phyloP scores from a whole-genome alignment of 2,329 filamentous ascomycete species.

The Epichloe amarillans region DNA sequence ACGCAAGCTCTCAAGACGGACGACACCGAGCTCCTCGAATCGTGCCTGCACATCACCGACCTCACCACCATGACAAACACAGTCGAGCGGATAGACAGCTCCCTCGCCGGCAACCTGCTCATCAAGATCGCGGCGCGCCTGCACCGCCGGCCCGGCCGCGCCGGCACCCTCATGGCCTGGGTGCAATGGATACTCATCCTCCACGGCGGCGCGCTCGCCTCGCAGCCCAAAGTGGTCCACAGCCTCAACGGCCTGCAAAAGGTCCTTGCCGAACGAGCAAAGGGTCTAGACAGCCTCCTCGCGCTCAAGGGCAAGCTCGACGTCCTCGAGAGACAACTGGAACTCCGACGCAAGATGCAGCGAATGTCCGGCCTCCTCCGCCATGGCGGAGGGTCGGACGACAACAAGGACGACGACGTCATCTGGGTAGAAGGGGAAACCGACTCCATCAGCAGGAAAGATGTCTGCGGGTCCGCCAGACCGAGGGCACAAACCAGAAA shows the following conservation, averaged over 20 bases:
- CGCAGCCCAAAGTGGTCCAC: conserved; percentile 69
- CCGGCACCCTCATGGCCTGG: conserved; percentile 85
- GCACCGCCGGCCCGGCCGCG: conserved; percentile 74
- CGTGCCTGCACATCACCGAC: conserved; percentile 74
- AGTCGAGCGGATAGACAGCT: conserved; percentile 78
- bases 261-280: conserved; percentile 76
- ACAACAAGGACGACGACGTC: conserved; percentile 53
- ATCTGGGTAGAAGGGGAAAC: conserved; percentile 82
- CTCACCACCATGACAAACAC: conserved; percentile 69
- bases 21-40: conserved; percentile 79
- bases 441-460: conserved; percentile 30
- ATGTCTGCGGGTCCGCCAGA: conserved; percentile 21
- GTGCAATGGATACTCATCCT: conserved; percentile 89
- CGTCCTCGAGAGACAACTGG: conserved; percentile 82
- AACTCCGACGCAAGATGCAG: conserved; percentile 59
- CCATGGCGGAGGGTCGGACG: conserved; percentile 32
- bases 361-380: conserved; percentile 22
- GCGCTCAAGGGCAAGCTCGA: conserved; percentile 91
- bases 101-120: conserved; percentile 65
- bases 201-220: conserved; percentile 82
- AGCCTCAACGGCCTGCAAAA: conserved; percentile 65
- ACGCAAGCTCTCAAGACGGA: conserved; percentile 87
- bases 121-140: conserved; percentile 77
- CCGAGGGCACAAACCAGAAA: conserved; percentile 28
- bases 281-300: conserved; percentile 68